phyloP scores from a whole-genome alignment of 2,329 filamentous ascomycete species.

The Penicillium sumatraense region DNA sequence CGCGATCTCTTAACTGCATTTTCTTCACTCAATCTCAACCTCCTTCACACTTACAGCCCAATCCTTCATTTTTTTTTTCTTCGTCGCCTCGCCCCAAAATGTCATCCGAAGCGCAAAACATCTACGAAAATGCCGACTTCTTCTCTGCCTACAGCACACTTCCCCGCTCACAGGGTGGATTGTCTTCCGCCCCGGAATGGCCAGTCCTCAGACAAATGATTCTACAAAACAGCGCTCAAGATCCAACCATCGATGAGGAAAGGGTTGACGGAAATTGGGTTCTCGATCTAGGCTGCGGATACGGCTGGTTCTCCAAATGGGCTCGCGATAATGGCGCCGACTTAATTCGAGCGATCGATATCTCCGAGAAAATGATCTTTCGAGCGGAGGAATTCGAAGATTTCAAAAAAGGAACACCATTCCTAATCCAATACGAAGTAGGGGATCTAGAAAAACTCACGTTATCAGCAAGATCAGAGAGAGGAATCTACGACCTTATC shows the following conservation, averaged over 20 bases:
- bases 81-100: no score
- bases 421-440: slow-evolving; percentile 3
- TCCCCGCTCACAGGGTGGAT: slow-evolving; percentile 47
- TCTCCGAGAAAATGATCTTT: slow-evolving; percentile 52
- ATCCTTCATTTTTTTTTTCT: neutral
- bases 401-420: no score
- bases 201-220: slow-evolving; percentile 48
- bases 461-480: slow-evolving; percentile 1
- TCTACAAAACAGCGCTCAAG: slow-evolving; percentile 30
- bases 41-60: neutral
- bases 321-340: slow-evolving; percentile 44
- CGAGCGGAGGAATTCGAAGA: slow-evolving; percentile 35
- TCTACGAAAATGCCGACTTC: slow-evolving; percentile 50
- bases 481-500: slow-evolving; percentile 40
- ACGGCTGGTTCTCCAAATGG: slow-evolving; percentile 54
- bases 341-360: slow-evolving; percentile 45
- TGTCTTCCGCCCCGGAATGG: slow-evolving; percentile 52
- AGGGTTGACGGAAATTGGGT: slow-evolving; percentile 30
- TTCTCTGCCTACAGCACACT: slow-evolving; percentile 50
- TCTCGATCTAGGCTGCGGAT: slow-evolving; percentile 54
- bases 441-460: slow-evolving; percentile 9
- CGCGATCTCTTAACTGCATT: neutral
- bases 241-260: neutral
- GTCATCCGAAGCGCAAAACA: slow-evolving; percentile 24
- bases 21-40: neutral